Evolutionary conservation across 768 basidiomycete genomes (phyloP).

Genomic region (Boletus rubroflammeus): DNA sequence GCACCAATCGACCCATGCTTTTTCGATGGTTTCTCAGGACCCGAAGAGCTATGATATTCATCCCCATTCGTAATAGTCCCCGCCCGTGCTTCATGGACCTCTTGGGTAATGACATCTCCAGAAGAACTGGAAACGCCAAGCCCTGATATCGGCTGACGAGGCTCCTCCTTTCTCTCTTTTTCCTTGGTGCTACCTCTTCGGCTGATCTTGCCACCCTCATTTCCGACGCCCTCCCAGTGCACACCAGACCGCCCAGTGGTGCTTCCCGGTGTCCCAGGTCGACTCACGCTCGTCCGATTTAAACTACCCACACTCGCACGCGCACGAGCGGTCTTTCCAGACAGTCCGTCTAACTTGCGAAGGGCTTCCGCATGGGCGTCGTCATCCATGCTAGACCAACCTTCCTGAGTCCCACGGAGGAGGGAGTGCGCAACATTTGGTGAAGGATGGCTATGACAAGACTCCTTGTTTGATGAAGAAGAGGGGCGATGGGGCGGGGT

Average conservation of each 20-base stretch:
- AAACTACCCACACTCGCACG: constrained; percentile 75
- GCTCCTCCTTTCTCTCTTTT: constrained; percentile 45
- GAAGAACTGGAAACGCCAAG: constrained; percentile 37
- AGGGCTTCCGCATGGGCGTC: constrained; percentile 88
- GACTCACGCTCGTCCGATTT: constrained; percentile 61
- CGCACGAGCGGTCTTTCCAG: constrained; percentile 69
- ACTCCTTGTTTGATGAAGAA: constrained; percentile 40
- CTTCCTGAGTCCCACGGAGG: constrained; percentile 83
- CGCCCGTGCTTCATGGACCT: constrained; percentile 40
- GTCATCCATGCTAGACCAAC: constrained; percentile 85
- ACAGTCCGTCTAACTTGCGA: constrained; percentile 87
- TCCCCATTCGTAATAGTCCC: constrained; percentile 53
- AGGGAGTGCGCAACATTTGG: constrained; percentile 81
- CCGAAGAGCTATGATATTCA: constrained; percentile 45
- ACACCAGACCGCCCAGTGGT: constrained; percentile 44
- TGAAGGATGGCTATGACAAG: constrained; percentile 40
- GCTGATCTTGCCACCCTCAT: constrained; percentile 34
- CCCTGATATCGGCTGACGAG: constrained; percentile 24
- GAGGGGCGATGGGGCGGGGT: constrained; percentile 33
- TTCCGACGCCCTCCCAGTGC: constrained; percentile 74
- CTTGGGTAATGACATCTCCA: constrained; percentile 33
- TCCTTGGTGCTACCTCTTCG: constrained; percentile 37
- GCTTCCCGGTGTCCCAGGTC: constrained; percentile 70
- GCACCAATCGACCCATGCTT: constrained; percentile 54
- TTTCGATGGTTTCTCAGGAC: constrained; percentile 64